Conservation (phyloP, 169 alveolate genomes). For the Plasmodium cynomolgi region DNA sequence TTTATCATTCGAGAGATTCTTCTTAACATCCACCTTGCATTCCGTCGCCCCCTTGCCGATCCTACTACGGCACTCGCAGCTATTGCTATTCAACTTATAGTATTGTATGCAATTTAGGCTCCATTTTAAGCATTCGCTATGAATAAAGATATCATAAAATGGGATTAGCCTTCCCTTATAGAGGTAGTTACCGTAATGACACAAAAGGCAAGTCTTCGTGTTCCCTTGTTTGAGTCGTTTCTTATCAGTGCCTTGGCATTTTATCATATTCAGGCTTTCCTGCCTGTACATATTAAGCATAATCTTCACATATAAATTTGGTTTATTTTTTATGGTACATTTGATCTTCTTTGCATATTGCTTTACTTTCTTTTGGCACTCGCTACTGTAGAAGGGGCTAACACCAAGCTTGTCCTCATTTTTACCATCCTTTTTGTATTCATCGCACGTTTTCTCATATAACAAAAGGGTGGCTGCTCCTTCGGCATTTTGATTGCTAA, state of each 20-base stretch:
- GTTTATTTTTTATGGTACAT: constrained; percentile 29
- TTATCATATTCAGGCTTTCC: constrained; percentile 12
- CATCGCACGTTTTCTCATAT: background rate
- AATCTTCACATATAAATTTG: constrained; percentile 42
- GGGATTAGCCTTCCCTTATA: constrained; percentile 80
- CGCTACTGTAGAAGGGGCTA: background rate
- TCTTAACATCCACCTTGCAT: background rate
- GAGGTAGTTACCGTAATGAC: constrained; percentile 50
- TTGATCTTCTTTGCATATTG: constrained; percentile 7
- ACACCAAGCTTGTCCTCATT: background rate
- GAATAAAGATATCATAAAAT: constrained; percentile 80
- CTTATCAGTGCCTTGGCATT: background rate
- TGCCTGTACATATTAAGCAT: constrained; percentile 46
- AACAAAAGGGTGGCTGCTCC: background rate
- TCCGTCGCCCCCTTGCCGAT: background rate
- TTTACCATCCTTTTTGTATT: background rate
- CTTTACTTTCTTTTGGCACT: background rate
- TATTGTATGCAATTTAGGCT: constrained; percentile 78
- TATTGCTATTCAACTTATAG: constrained; percentile 62
- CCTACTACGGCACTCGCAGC: constrained; percentile 35
- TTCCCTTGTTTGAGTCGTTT: background rate
- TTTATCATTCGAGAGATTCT: background rate
- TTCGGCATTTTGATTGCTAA: background rate
- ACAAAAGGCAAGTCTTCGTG: constrained; percentile 24
- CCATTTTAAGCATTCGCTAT: constrained; percentile 83